phyloP scores from a whole-genome alignment of 2,329 filamentous ascomycete genomes.

The Diaporthe helianthi region DNA sequence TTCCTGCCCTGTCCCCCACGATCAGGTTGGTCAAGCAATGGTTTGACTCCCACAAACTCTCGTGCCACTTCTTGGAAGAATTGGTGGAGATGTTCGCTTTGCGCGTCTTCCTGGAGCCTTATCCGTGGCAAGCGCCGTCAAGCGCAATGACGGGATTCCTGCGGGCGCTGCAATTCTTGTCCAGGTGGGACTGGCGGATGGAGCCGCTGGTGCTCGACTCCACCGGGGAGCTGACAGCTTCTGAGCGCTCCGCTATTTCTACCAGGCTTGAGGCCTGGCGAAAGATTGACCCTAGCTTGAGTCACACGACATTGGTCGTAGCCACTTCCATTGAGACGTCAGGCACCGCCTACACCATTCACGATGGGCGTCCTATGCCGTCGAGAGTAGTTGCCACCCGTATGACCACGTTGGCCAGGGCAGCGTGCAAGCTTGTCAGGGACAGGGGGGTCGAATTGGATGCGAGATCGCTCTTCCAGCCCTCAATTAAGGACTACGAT shows the following conservation, averaged over 20 bases:
- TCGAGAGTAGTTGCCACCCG: constrained; percentile 84
- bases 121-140: constrained; percentile 80
- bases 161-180: constrained; percentile 78
- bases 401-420: constrained; percentile 81
- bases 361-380: constrained; percentile 58
- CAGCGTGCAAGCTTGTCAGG: constrained; percentile 70
- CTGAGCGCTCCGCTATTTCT: constrained; percentile 67
- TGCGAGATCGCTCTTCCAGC: constrained; percentile 71
- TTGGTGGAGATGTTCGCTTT: constrained; percentile 84
- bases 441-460: constrained; percentile 61
- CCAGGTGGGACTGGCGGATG: constrained; percentile 90
- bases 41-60: constrained; percentile 84
- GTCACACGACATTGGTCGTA: constrained; percentile 79
- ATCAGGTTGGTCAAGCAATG: constrained; percentile 88
- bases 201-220: constrained; percentile 84
- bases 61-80: constrained; percentile 77
- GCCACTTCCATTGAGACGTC: constrained; percentile 80
- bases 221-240: constrained; percentile 66
- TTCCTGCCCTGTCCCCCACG: constrained; percentile 79
- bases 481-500: constrained; percentile 80
- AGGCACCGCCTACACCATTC: constrained; percentile 82
- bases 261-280: constrained; percentile 84
- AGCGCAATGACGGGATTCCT: constrained; percentile 82
- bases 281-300: constrained; percentile 87
- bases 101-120: constrained; percentile 79